Conservation (phyloP, 768 basidiomycete species). For the Stropharia rugosoannulata region DNA sequence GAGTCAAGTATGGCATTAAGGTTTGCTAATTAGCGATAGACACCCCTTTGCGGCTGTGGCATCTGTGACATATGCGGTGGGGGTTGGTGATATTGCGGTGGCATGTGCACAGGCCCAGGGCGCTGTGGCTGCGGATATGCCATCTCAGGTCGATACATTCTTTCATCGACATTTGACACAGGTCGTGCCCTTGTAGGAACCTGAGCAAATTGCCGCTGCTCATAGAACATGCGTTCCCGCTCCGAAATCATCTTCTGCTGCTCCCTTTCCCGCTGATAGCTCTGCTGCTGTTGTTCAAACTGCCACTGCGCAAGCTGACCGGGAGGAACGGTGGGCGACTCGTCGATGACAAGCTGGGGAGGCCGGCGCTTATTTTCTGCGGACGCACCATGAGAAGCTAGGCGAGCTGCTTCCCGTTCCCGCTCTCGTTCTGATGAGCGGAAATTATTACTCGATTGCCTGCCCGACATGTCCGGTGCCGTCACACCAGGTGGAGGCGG, state of each 20-base stretch:
- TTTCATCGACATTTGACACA: no score
- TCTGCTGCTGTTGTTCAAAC: conserved; percentile 16
- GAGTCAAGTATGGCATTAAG: no score
- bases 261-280: conserved; percentile 11
- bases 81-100: no score
- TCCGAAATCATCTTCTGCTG: background rate
- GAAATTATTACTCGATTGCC: background rate
- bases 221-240: conserved; percentile 4
- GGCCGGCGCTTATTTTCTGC: conserved; percentile 12
- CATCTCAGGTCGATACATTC: background rate
- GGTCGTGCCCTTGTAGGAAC: background rate
- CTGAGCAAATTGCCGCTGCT: conserved; percentile 8
- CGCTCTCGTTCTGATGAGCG: background rate
- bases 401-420: background rate
- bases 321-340: conserved; percentile 10
- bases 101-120: no score
- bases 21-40: no score
- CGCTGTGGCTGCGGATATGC: background rate
- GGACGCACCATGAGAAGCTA: conserved; percentile 7
- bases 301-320: conserved; percentile 16
- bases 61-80: no score
- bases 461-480: no score
- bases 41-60: no score
- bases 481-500: no score
- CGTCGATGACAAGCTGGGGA: conserved; percentile 8